Evolutionary conservation across 2,329 filamentous ascomycete genomes (phyloP).

Genomic region (Clarireedia hainanense): DNA sequence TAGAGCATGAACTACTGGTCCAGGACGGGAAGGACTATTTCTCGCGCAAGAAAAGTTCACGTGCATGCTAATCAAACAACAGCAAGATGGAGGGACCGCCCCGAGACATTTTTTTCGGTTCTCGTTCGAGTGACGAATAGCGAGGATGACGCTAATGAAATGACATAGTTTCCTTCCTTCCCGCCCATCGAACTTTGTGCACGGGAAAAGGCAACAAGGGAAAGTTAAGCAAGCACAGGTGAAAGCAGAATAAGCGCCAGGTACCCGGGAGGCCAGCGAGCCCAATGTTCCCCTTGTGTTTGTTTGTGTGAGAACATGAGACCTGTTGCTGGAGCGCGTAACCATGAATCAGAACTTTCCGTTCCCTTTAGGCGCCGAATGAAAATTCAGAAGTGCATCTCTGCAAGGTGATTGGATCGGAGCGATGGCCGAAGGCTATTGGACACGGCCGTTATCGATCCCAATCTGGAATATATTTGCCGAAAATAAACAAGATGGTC

Average conservation of each 20-base stretch:
- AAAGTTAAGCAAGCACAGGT: background rate
- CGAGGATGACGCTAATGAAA: background rate
- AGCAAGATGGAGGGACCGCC: no score
- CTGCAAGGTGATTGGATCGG: conserved; percentile 2
- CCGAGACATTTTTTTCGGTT: no score
- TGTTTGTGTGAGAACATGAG: background rate
- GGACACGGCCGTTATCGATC: background rate
- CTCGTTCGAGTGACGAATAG: no score
- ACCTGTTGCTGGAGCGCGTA: conserved; percentile 2
- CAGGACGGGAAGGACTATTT: no score
- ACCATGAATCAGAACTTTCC: background rate
- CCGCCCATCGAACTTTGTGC: background rate
- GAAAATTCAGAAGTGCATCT: background rate
- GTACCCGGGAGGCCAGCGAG: conserved; percentile 1
- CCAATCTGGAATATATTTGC: background rate
- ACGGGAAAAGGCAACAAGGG: background rate
- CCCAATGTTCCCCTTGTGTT: background rate
- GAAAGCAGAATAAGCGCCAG: conserved; percentile 4
- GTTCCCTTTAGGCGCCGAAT: conserved; percentile 1
- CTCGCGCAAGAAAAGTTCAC: no score
- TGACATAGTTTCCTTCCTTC: background rate
- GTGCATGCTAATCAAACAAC: no score
- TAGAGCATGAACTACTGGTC: no score
- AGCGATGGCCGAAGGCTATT: background rate
- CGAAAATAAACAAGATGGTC: background rate